phyloP scores from a whole-genome alignment of 2,329 filamentous ascomycete species.

The Epichloe sylvatica region DNA sequence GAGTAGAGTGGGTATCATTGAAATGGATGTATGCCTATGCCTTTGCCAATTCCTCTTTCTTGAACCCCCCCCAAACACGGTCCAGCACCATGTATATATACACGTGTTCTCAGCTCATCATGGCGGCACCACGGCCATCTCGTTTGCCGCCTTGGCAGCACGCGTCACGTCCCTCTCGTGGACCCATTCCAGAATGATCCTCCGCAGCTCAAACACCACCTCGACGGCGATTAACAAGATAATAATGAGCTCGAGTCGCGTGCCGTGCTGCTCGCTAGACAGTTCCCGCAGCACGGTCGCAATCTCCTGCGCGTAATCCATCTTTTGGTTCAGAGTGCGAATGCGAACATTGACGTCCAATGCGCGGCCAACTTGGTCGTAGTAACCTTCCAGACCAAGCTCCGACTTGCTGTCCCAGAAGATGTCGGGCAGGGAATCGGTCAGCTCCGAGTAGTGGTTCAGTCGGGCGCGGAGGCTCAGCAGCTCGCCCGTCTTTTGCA shows the following conservation, averaged over 20 bases:
- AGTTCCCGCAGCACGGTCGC: constrained; percentile 77
- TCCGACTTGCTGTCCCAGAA: constrained; percentile 93
- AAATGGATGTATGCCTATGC: not conserved
- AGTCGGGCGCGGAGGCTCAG: constrained; percentile 79
- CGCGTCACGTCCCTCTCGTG: constrained; percentile 20
- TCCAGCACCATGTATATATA: not conserved
- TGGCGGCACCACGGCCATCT: too few relatives aligned
- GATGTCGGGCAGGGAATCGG: constrained; percentile 84
- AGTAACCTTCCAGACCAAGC: constrained; percentile 83
- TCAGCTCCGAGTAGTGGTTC: constrained; percentile 93
- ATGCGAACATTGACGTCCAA: constrained; percentile 87
- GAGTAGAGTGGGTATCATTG: not conserved
- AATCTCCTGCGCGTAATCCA: constrained; percentile 95
- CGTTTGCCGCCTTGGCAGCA: constrained; percentile 4
- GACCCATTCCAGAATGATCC: constrained; percentile 51
- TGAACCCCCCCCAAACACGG: too few relatives aligned
- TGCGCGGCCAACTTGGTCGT: constrained; percentile 80
- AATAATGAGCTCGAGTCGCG: constrained; percentile 87
- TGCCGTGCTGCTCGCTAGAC: constrained; percentile 78
- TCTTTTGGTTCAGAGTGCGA: constrained; percentile 84
- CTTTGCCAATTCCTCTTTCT: not conserved
- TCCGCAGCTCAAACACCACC: constrained; percentile 71
- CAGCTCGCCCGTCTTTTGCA: constrained; percentile 87
- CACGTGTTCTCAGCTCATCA: constrained; percentile 4
- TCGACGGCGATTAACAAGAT: constrained; percentile 88